phyloP scores from a whole-genome alignment of 371 early-diverging fungal species.

The Dichotomocladium elegans region DNA sequence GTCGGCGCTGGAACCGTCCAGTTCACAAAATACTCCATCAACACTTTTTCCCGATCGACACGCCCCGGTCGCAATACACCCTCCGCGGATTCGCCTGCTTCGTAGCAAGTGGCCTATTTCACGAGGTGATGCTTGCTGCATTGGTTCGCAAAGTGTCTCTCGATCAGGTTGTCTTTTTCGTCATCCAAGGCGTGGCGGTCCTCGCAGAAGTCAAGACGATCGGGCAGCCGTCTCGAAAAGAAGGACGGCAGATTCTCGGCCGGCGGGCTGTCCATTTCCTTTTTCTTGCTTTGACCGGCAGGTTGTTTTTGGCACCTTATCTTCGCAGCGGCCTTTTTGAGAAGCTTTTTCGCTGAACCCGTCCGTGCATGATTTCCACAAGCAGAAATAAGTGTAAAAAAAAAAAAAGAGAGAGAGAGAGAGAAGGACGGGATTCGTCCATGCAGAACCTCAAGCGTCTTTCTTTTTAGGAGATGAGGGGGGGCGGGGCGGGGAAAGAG shows the following conservation, averaged over 20 bases:
- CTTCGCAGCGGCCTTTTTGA: conserved; percentile 8
- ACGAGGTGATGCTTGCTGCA: conserved; percentile 32
- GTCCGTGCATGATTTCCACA: no score
- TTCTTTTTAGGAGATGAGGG: no score
- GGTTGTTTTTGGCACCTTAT: conserved; percentile 32
- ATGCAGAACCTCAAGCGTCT: no score
- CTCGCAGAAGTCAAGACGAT: conserved; percentile 16
- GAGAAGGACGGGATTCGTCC: no score
- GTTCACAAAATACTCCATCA: conserved; percentile 32
- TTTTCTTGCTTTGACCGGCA: conserved; percentile 28
- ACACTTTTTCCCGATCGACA: conserved; percentile 9
- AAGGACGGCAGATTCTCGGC: no score
- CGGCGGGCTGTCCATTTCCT: conserved; percentile 1
- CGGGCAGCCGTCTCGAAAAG: conserved; percentile 1
- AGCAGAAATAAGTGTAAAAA: not conserved
- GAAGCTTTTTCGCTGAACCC: not conserved
- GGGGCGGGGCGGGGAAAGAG: no score
- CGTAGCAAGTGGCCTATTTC: conserved; percentile 29
- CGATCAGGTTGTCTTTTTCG: conserved; percentile 30
- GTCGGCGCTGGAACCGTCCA: conserved; percentile 35
- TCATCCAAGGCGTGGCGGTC: conserved; percentile 22
- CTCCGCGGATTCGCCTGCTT: conserved; percentile 19
- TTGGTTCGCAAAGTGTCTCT: conserved; percentile 26
- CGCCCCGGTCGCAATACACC: not conserved
- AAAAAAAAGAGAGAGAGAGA: not conserved